Base-by-base conservation (phyloP, 1,139 yeast genomes). In the Groenewaldozyma sp. region DNA sequence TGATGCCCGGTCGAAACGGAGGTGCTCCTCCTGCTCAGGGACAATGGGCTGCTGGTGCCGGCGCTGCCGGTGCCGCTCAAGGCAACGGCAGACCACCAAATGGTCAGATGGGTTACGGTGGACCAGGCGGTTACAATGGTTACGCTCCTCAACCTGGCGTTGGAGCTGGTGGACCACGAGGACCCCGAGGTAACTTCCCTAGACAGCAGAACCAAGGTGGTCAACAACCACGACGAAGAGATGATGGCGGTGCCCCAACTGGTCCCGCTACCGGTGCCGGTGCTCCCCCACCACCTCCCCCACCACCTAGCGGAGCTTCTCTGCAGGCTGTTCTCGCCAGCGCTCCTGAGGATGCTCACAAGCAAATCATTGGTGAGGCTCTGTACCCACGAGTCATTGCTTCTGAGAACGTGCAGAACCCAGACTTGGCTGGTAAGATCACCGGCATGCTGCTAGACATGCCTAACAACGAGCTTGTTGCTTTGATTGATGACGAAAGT, bases 381-480 rank as follows among this genome's bases (percentile, higher is more conserved):
- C 76, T 93, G 63, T 93, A 88, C 76, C 93, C 94, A 63, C 86
- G 81, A 78, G 82, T 93, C 60, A 80, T 82, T 53, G 78, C 88
- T 55, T 83, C 91, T 61, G 94, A 94, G 62, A 80, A 82, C 65
- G 67, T 70, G 49, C 79, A 78, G 49, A 94, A 84, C 62, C 84
- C 84, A 48, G 95, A 86, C 68, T 88, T 95, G 62, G 96, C 97
- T 54, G 95, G 96, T 70, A 91, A 88, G 75, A 87, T 91, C 64
- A 91, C 99, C 54, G 98, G 97, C 72, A 91, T 91, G 98, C 79
- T 91, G 74, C 78, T 91, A 63, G 96, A 88, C 64, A 80, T 91
- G 78, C 94, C 87, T 62, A 84, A 83, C 68, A 78, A 78, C 60
- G 96, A 91, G 70, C 83, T 93, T 58, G 70, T 88, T 62, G 82